These are phyloP conservation scores for Saccharomyces hybrid DNA, from an alignment of 1,139 yeast species.

Conservation along the genomic window DNA sequence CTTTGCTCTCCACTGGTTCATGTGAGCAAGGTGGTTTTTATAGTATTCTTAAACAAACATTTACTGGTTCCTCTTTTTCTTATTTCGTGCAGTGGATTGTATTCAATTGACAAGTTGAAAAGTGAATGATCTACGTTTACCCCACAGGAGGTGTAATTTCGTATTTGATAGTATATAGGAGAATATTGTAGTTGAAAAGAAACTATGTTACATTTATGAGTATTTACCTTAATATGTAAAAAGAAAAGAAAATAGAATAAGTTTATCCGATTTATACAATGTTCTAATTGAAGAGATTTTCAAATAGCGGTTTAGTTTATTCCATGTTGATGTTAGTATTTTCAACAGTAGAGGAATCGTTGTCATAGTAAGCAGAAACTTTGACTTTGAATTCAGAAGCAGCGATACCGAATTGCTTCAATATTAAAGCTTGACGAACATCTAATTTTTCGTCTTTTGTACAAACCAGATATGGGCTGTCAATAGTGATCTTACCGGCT, in stretches of 20 bases:
- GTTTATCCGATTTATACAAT: not conserved
- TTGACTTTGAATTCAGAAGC: constrained; percentile 83
- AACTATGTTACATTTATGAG: not conserved
- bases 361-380: constrained; percentile 67
- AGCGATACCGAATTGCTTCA: constrained; percentile 94
- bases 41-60: not conserved
- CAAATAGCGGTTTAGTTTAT: constrained; percentile 5
- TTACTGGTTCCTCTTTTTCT: not conserved
- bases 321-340: constrained; percentile 33
- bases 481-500: constrained; percentile 75
- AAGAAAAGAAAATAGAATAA: not conserved
- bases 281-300: not conserved
- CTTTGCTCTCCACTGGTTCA: not conserved
- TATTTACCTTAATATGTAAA: not conserved
- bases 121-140: too few species aligned
- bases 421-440: constrained; percentile 83
- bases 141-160: too few species aligned
- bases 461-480: constrained; percentile 75
- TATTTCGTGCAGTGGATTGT: not conserved
- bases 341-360: constrained; percentile 37
- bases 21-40: not conserved
- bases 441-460: constrained; percentile 71
- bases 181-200: not conserved
- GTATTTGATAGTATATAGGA: too few species aligned
- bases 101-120: too few species aligned